phyloP scores from a whole-genome alignment of 179 eudicot genomes.

The Silene vulgaris region DNA sequence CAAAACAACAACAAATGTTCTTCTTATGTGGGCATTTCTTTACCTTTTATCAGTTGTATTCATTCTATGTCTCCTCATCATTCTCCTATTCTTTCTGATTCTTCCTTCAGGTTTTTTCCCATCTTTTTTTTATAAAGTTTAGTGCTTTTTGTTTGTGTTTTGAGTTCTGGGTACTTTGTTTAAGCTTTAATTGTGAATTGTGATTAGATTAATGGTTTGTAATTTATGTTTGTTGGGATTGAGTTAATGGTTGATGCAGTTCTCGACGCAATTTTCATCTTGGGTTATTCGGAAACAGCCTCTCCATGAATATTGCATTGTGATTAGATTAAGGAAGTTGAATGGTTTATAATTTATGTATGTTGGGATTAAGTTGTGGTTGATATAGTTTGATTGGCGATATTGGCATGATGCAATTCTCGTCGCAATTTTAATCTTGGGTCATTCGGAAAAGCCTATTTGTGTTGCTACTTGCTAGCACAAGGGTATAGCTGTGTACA shows the following conservation, averaged over 20 bases:
- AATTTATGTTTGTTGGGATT: not conserved
- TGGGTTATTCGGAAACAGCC: too few relatives aligned
- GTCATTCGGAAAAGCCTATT: too few relatives aligned
- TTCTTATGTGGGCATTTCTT: constrained; percentile 5
- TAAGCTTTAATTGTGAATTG: not conserved
- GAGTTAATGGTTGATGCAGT: not conserved
- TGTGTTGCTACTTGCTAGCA: too few relatives aligned
- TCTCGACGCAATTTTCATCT: too few relatives aligned
- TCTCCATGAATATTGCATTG: too few relatives aligned
- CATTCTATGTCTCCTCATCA: constrained; percentile 14
- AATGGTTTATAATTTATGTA: not conserved
- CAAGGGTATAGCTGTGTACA: too few relatives aligned
- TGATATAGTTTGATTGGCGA: not conserved
- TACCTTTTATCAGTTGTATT: constrained; percentile 6
- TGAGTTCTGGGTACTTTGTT: not conserved
- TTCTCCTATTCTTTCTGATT: not conserved
- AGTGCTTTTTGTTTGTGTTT: not conserved
- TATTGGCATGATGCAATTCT: not conserved
- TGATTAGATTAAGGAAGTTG: too few relatives aligned
- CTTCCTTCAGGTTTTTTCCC: constrained; percentile 21
- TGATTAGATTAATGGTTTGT: too few relatives aligned
- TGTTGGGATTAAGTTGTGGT: not conserved
- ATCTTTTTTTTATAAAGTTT: not conserved
- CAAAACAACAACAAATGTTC: not conserved
- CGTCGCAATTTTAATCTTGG: too few relatives aligned